Evolutionary conservation across 768 basidiomycete genomes (phyloP), one percentile per base, ranked within the genome.

Genomic region (Pholiota molesta): DNA sequence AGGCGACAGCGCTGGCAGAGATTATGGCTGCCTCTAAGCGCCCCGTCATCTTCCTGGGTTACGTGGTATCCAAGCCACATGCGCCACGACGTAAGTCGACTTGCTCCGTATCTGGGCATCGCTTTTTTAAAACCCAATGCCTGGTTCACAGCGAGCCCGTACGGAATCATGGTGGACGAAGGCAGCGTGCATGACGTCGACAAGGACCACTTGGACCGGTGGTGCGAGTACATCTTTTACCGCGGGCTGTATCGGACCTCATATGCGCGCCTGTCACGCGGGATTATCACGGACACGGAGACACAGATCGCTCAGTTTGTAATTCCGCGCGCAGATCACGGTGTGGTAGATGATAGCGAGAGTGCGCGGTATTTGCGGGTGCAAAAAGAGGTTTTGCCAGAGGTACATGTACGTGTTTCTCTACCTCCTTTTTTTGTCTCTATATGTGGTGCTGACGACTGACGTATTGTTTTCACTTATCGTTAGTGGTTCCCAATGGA

Each of bases 141-240:
- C 55, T 21, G 26, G 7, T 11, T 13, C 23, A 52, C 40, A 91
- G 90, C 92, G 3, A 81, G 86, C 17, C 92, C 93, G 5, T 94
- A 94, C 68, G 81, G 88, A 44, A 86, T 90, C 64, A 77, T 92
- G 66, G 83, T 91, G 39, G 81, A 81, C n/a, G 93, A 95, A 66
- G 94, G 94, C 0, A 74, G 77, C 6, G 84, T 95, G 66, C 83
- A 91, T 64, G 94, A 96, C 63, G 89, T 95, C 49, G 92, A 95
- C 69, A 73, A 82, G 59, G 81, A 88, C 5, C 91, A 94, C 72
- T 67, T 62, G 66, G 90, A 91, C 66, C 79, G 91, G 51, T 93
- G 91, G 91, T 97, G 94, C 76, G 92, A 96, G 78, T 96, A 96
- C 69, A 93, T 97, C 54, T 76, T 93, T 26, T 96, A 93, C 71